A percentile compares a stretch with the other conserved stretches of the same genome.
Evolutionary conservation across 306 rosid species (phyloP).

Genomic region (Rosa chinensis): DNA sequence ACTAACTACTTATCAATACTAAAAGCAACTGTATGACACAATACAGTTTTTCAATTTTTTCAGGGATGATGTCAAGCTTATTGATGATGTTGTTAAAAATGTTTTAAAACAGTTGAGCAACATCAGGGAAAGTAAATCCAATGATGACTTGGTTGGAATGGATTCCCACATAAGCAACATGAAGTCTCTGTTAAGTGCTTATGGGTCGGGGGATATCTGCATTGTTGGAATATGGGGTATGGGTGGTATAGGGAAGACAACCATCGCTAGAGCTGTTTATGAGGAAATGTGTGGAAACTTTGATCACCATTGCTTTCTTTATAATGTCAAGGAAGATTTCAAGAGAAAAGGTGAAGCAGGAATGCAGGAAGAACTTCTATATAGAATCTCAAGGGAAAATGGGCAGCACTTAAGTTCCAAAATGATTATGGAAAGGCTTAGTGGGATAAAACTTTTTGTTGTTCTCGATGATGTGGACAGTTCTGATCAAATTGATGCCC

Average conservation of each 20-base stretch:
- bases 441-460: slow-evolving; percentile 7
- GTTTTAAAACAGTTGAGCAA: not conserved
- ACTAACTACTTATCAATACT: not conserved
- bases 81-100: not conserved
- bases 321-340: slow-evolving; percentile 17
- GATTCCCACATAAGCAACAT: not conserved
- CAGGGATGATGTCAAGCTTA: not conserved
- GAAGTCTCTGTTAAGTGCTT: not conserved
- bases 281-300: not conserved
- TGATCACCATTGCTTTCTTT: slow-evolving; percentile 15
- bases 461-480: slow-evolving; percentile 26
- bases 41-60: too few relatives aligned
- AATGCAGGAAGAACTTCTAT: slow-evolving; percentile 25
- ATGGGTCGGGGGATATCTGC: not conserved
- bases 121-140: not conserved
- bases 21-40: not conserved
- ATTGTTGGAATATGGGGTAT: slow-evolving; percentile 36
- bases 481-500: slow-evolving; percentile 7
- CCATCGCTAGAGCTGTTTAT: slow-evolving; percentile 7
- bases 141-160: slow-evolving; percentile 11
- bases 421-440: not conserved
- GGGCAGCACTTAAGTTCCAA: not conserved
- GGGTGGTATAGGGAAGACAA: slow-evolving; percentile 23
- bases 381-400: not conserved
- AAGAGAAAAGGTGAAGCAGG: not conserved